Evolutionary conservation across 441 rosid species (phyloP).

Genomic region (Syzygium malaccense): DNA sequence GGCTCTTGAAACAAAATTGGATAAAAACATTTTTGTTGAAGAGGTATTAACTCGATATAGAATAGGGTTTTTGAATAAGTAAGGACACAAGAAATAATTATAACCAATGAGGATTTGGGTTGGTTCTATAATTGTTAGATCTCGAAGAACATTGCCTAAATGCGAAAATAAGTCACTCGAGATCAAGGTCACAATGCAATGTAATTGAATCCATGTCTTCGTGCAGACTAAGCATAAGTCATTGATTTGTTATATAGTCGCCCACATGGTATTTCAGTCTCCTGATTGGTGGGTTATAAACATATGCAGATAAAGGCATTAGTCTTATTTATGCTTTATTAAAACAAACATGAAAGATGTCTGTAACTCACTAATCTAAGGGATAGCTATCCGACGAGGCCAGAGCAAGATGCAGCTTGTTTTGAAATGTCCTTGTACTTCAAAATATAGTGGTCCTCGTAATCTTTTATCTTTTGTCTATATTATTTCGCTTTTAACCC

Average conservation of each 20-base stretch:
- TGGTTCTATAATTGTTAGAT: too few relatives aligned
- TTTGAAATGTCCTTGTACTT: background rate
- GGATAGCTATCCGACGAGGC: background rate
- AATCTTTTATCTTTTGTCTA: background rate
- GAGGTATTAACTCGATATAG: too few relatives aligned
- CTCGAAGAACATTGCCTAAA: too few relatives aligned
- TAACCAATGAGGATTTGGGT: too few relatives aligned
- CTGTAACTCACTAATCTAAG: background rate
- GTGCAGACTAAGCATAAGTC: too few relatives aligned
- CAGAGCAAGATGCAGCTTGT: rapidly evolving
- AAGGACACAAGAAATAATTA: too few relatives aligned
- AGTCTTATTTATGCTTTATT: background rate
- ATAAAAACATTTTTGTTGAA: too few relatives aligned
- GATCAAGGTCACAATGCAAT: too few relatives aligned
- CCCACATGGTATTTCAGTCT: background rate
- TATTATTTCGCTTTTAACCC: background rate
- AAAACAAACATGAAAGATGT: background rate
- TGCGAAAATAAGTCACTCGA: too few relatives aligned
- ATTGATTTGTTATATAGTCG: too few relatives aligned
- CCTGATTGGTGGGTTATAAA: background rate
- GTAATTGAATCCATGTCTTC: too few relatives aligned
- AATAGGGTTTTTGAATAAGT: too few relatives aligned
- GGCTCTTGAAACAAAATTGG: background rate
- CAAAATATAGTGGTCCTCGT: background rate
- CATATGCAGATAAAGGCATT: background rate